Evolutionary conservation across 2,329 filamentous ascomycete species (phyloP), one percentile per base, ranked within the genome.

Genomic region (Drechslerella stenobrocha): DNA sequence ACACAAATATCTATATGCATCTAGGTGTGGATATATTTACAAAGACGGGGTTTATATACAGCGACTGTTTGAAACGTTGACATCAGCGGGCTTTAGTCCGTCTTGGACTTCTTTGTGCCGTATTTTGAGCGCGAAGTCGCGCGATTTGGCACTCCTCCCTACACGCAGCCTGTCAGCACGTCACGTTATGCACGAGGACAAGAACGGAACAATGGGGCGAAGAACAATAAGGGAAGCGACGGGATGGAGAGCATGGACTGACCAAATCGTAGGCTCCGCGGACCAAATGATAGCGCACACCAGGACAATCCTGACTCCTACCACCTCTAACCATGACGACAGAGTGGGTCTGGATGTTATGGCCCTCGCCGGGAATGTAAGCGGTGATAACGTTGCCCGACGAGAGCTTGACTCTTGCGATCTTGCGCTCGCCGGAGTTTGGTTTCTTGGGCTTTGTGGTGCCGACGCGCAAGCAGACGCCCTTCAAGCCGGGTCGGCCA

Each of bases 261-360:
- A 96, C 91, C 84, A 98, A 77, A 83, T 98, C 93, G 78, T 96
- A 80, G 18, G 91, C 89, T 28, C 93, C 93, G 76, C 93, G 82
- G 40, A 98, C 89, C 74, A 96, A 80, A 77, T 95, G 90, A 77
- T 98, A 98, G 75, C 91, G 87, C 78, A 98, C 93, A 86, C 93
- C 93, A 69, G 93, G 93, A 80, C 93, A 98, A 85, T 98, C 93
- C 83, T 97, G 93, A 71, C 85, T 86, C 76, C 93, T 83, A 1
- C 93, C 93, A 63, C 93, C 93, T 72, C 93, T 83, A n/a, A 98
- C 91, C 72, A 97, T 81, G 58, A 98, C 93, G 46, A 98, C 93
- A 74, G 88, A 95, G 81, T 98, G 95, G 82, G 97, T 93, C 81
- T 97, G 92, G 72, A 97, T 91, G 78, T 97, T 98, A 79, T 98